Evolutionary conservation across 2,329 filamentous ascomycete species (phyloP), one percentile per base, ranked within the genome.

Genomic region (Paradendryphiella salina): DNA sequence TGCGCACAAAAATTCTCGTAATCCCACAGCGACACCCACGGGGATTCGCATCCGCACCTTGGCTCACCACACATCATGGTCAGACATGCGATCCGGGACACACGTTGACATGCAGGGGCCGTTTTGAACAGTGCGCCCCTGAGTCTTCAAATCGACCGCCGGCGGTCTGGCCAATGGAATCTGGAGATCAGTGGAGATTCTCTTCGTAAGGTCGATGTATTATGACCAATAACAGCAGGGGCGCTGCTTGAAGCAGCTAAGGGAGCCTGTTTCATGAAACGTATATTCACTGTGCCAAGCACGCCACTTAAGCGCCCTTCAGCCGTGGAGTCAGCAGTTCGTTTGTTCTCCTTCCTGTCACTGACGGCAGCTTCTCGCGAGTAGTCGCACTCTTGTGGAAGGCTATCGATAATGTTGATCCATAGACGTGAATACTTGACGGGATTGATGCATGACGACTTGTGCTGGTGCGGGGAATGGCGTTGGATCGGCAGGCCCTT

Each of bases 241-340:
- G 59, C 43, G 57, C 42, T 29, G 33, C 56, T 50, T 60, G 50
- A 57, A 51, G 52, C 48, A 52, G 60, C 57, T 61, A 63, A 59
- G 57, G 54, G 51, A 46, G 26, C 34, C 43, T 54, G 62, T 65
- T 65, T 64, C 63, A 64, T 59, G 56, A 66, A 66, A 66, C 62
- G 42, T 43, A 50, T 41, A 18, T 45, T 52, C 39, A 11, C 43
- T 51, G 50, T 35, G 55, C 60, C 55, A 57, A 60, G 56, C 15
- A 33, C 54, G 56, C 50, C 38, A 45, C 38, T 31, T 23, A 34
- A 46, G 17, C 3, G 42, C 49, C 45, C 8, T 29, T 23, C 37
- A 42, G 38, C 26, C 33, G 5, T n/a, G 44, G 31, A 54, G 48
- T 52, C 41, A 50, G 43, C 51, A 43, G n/a, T 29, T 33, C 8